Evolutionary conservation across 306 rosid genomes (phyloP), one percentile per base, ranked within the genome.

Genomic region (Pyrus bretschneideri): DNA sequence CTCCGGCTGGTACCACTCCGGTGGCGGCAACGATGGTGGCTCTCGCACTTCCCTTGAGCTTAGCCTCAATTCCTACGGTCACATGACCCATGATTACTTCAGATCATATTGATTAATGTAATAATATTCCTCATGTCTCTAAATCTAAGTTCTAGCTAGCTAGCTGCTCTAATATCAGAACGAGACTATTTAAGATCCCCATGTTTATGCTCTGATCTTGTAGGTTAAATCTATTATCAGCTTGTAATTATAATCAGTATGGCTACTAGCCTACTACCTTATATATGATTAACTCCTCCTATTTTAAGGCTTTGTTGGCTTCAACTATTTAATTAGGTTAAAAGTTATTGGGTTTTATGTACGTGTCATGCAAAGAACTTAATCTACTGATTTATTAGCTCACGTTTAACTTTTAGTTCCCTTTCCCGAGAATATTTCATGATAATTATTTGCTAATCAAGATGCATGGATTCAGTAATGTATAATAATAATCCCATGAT

Each of bases 21-120:
- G 76, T 12, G 82, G 62, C 1, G 79, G 80, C 11, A 78, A 69
- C 83, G 80, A 75, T 35, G 84, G 81, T 51, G 55, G 55, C 21
- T 51, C 55, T 40, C 90, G 95, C 52, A 60, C 96, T 82, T 93
- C 98, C 42, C 90, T 93, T 49, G 97, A 93, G 77, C 98, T 93
- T 31, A 89, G 89, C 75, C 98, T 93, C 85, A 91, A 91, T 67
- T 89, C 97, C 76, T 91, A 89, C 88, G 23, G 81, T 46, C 72
- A 86, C 83, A 79, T 78, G 67, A 79, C 93, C 42, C 91, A 89
- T 60, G 87, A 88, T 55, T 89, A 78, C 57, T 70, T 76, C 77
- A 84, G 69, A 73, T 70, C 65, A 78, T 71, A 38, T 31, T 76
- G 38, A 66, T 38, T n/a, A 35, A 51, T 51, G 55, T 17, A 17